Percentiles rank a stretch among this genome's conserved stretches.
Conservation (phyloP, 2,329 filamentous ascomycete species). For the Colletotrichum orbiculare region DNA sequence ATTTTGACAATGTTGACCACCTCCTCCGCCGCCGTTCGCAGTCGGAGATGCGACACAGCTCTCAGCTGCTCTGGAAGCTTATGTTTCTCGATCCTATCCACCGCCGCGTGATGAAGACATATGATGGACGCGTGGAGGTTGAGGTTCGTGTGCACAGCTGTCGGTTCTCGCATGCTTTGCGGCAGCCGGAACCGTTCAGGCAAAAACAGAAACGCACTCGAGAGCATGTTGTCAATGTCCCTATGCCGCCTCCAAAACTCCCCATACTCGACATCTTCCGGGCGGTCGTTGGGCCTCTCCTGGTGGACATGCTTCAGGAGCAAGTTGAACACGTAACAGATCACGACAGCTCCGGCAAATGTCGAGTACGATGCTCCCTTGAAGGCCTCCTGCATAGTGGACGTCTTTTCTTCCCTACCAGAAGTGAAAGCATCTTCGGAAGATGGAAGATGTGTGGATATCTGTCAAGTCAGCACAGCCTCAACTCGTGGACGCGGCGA, state of each 20-base stretch:
- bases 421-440: constrained; percentile 81
- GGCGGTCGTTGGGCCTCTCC: constrained; percentile 74
- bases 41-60: constrained; percentile 76
- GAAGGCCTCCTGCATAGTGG: constrained; percentile 73
- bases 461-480: constrained; percentile 50
- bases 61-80: constrained; percentile 73
- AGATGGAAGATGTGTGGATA: constrained; percentile 82
- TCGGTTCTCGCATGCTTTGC: constrained; percentile 72
- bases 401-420: constrained; percentile 71
- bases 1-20: constrained; percentile 86
- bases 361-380: constrained; percentile 72
- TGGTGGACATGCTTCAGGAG: constrained; percentile 86
- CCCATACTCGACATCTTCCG: constrained; percentile 79
- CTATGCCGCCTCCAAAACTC: constrained; percentile 89
- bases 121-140: constrained; percentile 90
- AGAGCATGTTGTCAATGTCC: constrained; percentile 81
- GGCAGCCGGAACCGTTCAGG: constrained; percentile 81
- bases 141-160: constrained; percentile 86
- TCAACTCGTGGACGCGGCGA: background rate
- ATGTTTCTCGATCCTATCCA: constrained; percentile 83
- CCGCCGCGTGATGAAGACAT: constrained; percentile 88
- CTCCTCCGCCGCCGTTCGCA: constrained; percentile 84
- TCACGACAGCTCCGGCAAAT: constrained; percentile 78
- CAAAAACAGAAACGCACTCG: constrained; percentile 81
- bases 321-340: constrained; percentile 82